Evolutionary conservation across 2,329 filamentous ascomycete species (phyloP), one percentile per base, ranked within the genome.

Genomic region (Diaporthe velutina): DNA sequence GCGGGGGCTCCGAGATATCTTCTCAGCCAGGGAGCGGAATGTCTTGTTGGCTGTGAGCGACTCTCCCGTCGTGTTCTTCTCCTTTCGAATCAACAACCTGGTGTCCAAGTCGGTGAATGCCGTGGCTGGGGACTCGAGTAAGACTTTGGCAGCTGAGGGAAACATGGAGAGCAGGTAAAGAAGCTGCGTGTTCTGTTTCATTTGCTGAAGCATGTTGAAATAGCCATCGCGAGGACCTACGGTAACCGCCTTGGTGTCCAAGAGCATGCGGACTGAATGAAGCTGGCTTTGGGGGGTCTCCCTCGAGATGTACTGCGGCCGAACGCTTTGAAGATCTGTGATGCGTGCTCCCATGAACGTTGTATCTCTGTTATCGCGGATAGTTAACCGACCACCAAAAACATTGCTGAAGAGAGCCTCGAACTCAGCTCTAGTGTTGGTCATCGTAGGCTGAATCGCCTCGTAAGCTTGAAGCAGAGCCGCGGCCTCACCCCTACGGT

Each of bases 161-260:
- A 75, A 75, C 30, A 73, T 42, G 0, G 74, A 73, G 7, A 67
- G n/a, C 4, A 75, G 57, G 19, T 73, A 75, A 7, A 75, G n/a
- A 19, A 64, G 48, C 48, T 75, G 48, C 1, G 38, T 60, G 3
- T 58, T 38, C 7, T 48, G 38, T 5, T 38, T 50, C 22, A 45
- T 19, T 1, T 17, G 19, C 17, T 15, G 17, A 38, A 33, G 13
- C 40, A 19, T 73, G 70, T 48, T 40, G 22, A n/a, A 42, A 22
- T 66, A 35, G 1, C 66, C 48, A 13, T 42, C 15, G 38, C 19
- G 30, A 55, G 45, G 30, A 2, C 40, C 52, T n/a, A 3, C n/a
- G 2, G 28, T n/a, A 19, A 71, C 3, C n/a, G n/a, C n/a, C 8
- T 58, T 58, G 1, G 52, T 35, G 22, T 35, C 12, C 4, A 71